Base-by-base conservation (phyloP, 2,329 filamentous ascomycete species). In the Stylonectria norvegica region DNA sequence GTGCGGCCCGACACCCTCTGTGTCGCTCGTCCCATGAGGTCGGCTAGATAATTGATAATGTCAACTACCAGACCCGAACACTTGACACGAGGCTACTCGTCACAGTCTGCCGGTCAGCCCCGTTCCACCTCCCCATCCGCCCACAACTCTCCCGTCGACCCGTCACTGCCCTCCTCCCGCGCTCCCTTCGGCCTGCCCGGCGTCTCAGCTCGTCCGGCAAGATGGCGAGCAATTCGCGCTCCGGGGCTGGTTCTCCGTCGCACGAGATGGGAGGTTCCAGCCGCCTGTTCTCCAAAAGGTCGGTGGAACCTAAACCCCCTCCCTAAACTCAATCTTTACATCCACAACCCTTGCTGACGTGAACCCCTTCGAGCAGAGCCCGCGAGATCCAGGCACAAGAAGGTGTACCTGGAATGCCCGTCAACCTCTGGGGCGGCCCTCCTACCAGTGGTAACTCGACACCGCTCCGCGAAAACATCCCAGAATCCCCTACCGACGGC, bases 371-470 rank as follows among this genome's bases (percentile, higher is more conserved):
- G 12, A 14, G n/a, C 47, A 95, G 91, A 62, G 90, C 93, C 52
- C 81, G 93, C 64, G 93, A 98, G 67, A 96, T 97, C 48, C 91
- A 97, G 71, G 90, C 90, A 39, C 90, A 96, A 70, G 91, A 97
- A 76, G 90, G 90, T 36, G 76, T 95, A 35, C 71, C 73, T 62
- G 83, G 75, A 60, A 76, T 79, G 58, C 76, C 74, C 65, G 67
- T 84, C 37, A 81, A 83, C 60, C 84, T 85, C 30, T 97, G 93
- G 93, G 89, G 89, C 75, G 91, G 93, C 9, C 91, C 93, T 52
- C 91, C 93, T 34, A 95, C 91, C 40, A 96, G 91, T 64, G 93
- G 91, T 51, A 91, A 95, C 66, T 96, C 91, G 15, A 96, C 91
- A 29, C 93, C 93, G 54, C 78, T 98, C 36, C 88, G 93, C 59